Percentiles rank a stretch among this genome's conserved stretches.
These are phyloP conservation scores for Theileria sp. DNA, from an alignment of 169 alveolate species.

Conservation along the genomic window DNA sequence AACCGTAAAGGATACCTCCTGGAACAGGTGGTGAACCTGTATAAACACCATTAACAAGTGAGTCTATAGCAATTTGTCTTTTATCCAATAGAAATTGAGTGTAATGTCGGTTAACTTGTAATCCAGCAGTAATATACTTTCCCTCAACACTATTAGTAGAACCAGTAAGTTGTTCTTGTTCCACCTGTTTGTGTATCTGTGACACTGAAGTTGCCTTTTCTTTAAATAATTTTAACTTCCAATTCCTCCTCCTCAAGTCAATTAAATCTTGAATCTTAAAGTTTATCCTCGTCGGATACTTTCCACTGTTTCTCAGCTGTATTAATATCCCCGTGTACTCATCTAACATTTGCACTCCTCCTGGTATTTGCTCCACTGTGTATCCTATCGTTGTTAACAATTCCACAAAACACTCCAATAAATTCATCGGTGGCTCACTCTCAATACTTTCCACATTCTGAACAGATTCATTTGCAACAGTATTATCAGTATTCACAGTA, in stretches of 20 bases:
- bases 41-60: conserved; percentile 43
- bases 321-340: conserved; percentile 81
- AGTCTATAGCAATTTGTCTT: conserved; percentile 39
- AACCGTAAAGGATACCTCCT: conserved; percentile 1
- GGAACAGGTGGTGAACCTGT: background rate
- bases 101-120: conserved; percentile 45
- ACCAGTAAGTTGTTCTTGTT: conserved; percentile 84
- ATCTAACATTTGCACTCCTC: conserved; percentile 78
- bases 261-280: conserved; percentile 83
- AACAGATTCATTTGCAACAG: background rate
- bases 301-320: conserved; percentile 75
- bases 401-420: conserved; percentile 83
- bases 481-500: background rate
- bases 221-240: conserved; percentile 85
- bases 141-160: conserved; percentile 79
- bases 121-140: conserved; percentile 82
- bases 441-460: conserved; percentile 24
- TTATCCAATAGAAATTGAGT: conserved; percentile 20
- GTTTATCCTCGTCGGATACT: conserved; percentile 80
- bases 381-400: conserved; percentile 84
- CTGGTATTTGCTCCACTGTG: conserved; percentile 79
- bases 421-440: conserved; percentile 82
- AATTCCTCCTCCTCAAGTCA: conserved; percentile 81
- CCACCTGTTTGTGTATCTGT: conserved; percentile 79
- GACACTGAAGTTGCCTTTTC: conserved; percentile 86